These are phyloP conservation scores for Rubia balearica DNA, from an alignment of 305 asterid genomes.

Conservation along the genomic window DNA sequence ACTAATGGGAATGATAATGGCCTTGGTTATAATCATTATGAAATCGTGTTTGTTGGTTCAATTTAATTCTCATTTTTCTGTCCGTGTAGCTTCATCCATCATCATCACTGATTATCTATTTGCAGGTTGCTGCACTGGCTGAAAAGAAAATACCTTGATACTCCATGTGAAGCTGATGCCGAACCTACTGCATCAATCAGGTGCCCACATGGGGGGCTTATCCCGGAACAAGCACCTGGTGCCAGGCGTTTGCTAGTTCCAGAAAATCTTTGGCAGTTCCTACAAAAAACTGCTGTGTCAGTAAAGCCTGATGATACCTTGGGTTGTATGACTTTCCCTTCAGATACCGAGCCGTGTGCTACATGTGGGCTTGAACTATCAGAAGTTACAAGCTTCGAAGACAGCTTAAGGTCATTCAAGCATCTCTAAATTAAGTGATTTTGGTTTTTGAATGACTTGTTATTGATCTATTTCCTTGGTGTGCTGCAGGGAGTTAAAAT, in stretches of 20 bases:
- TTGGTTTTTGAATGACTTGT: constrained; percentile 13
- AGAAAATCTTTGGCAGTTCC: constrained; percentile 77
- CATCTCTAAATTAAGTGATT: constrained; percentile 18
- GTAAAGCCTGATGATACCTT: constrained; percentile 71
- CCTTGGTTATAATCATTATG: neutral
- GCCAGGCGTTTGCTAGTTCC: constrained; percentile 80
- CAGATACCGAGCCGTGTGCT: constrained; percentile 67
- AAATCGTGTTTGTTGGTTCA: neutral
- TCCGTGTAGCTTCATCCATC: neutral
- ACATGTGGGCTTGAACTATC: constrained; percentile 58
- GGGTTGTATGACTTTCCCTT: constrained; percentile 61
- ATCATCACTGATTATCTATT: constrained; percentile 15
- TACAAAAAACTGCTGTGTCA: constrained; percentile 56
- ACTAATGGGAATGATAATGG: neutral
- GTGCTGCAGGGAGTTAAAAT: constrained; percentile 79
- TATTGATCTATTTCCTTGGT: constrained; percentile 29
- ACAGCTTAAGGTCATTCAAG: constrained; percentile 59
- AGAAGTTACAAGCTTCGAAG: constrained; percentile 85
- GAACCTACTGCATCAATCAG: constrained; percentile 93
- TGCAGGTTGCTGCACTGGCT: constrained; percentile 94
- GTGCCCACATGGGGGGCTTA: constrained; percentile 82
- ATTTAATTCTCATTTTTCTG: neutral
- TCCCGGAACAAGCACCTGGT: constrained; percentile 90
- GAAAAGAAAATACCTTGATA: constrained; percentile 67
- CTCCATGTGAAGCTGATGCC: constrained; percentile 89